Base-by-base conservation (phyloP, 2,329 filamentous ascomycete species). In the Fusarium solani-melongenae region DNA sequence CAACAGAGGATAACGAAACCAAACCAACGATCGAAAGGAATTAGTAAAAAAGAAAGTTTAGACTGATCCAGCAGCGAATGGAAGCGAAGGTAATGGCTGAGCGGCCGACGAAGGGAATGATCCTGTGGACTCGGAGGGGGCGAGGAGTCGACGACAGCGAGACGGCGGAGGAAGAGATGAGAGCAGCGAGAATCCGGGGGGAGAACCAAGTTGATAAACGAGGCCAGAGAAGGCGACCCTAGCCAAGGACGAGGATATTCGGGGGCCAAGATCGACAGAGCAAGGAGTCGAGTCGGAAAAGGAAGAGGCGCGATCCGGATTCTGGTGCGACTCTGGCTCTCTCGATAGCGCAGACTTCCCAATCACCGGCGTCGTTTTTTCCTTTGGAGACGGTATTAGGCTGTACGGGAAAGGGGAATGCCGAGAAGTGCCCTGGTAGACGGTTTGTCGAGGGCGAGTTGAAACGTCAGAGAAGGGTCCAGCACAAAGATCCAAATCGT, bases 61-160 rank as follows among this genome's bases (percentile, higher is more conserved):
- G 84, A 88, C 88, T 90, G 88, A 90, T 84, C 88, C 88, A 91
- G 89, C 88, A 90, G 89, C 69, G 66, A 71, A 68, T 68, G 49
- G 73, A 77, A 78, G 69, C 74, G 73, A 76, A 78, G 58, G 72
- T 58, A 66, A 76, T 72, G 74, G 67, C 67, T 64, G 65, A 63
- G 41, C 38, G 61, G 72, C 65, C 69, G 39, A 55, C 56, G 34
- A 58, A 73, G 71, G 39, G 71, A 73, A 49, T 41, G 66, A 58
- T 62, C 51, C 20, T 27, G 57, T 58, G 58, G 61, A 69, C 71
- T 66, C 68, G 46, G 46, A 17, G 46, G 46, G 11, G 8, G 39
- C 39, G 67, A 71, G 69, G 67, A 27, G 66, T 59, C 51, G 62
- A 70, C 57, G 75, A 75, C 73, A 73, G 69, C 71, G 69, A 74